These are phyloP conservation scores for Blastomyces percursus DNA, from an alignment of 2,329 filamentous ascomycete species.

Conservation along the genomic window DNA sequence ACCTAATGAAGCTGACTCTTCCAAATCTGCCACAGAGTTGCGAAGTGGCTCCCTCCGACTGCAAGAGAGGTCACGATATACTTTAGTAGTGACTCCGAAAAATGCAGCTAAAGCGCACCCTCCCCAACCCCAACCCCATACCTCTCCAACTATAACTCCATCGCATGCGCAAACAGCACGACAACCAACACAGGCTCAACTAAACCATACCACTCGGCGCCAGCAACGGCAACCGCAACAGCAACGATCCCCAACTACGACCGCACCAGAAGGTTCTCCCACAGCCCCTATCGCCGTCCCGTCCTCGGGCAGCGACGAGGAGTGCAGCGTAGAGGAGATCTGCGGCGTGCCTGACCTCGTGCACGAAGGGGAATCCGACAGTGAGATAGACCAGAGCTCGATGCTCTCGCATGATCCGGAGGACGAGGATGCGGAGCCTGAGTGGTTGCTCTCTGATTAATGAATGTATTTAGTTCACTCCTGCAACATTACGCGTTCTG, in stretches of 20 bases:
- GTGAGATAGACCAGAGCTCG: constrained; percentile 36
- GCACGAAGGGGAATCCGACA: constrained; percentile 20
- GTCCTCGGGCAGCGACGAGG: constrained; percentile 17
- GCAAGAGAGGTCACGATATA: background rate
- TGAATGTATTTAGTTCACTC: too few species aligned
- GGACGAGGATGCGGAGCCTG: constrained; percentile 54
- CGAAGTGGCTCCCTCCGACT: background rate
- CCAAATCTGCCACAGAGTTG: background rate
- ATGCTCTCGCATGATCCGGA: constrained; percentile 52
- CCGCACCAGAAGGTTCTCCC: constrained; percentile 14
- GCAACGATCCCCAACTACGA: background rate
- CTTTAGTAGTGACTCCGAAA: background rate
- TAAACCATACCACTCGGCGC: background rate
- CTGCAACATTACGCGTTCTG: background rate
- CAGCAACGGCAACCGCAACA: background rate
- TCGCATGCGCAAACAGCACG: background rate
- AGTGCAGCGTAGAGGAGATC: constrained; percentile 21
- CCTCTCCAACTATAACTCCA: background rate
- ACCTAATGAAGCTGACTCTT: background rate
- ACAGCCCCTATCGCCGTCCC: constrained; percentile 19
- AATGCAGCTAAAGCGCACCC: background rate
- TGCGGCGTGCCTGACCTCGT: constrained; percentile 15
- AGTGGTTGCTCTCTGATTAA: constrained; percentile 44
- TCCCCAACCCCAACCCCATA: background rate
- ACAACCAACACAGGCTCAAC: background rate